Conservation (phyloP, 148 eudicot species). For the Polygonum aviculare region DNA sequence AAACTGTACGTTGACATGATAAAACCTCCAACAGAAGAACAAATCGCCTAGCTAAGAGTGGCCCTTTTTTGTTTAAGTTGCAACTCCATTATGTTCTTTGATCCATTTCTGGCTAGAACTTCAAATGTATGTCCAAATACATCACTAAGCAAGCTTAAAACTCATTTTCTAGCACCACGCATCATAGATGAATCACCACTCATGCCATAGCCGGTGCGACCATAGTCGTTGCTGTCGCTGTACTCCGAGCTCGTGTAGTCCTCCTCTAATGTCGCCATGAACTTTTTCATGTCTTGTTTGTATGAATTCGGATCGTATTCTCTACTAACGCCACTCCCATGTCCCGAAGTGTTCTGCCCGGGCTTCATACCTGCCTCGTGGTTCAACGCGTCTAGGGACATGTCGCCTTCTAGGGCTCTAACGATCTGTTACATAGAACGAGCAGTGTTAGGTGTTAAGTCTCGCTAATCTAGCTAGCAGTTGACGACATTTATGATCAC, state of each 20-base stretch:
- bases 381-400: conserved; percentile 4
- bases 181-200: background rate
- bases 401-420: conserved; percentile 11
- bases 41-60: background rate
- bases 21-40: background rate
- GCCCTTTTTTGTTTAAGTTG: background rate
- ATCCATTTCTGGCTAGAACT: background rate
- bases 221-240: background rate
- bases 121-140: background rate
- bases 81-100: background rate
- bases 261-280: background rate
- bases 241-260: conserved; percentile 8
- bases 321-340: background rate
- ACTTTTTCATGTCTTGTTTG: conserved; percentile 7
- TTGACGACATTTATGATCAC: too few species aligned
- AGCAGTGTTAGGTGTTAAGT: background rate
- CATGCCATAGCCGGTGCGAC: background rate
- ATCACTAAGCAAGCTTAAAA: background rate
- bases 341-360: background rate
- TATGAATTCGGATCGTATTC: background rate
- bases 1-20: background rate
- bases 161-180: background rate
- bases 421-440: conserved; percentile 5
- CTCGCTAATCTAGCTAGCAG: too few species aligned
- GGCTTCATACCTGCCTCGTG: conserved; percentile 1